Conservation (phyloP, 1,284 basidiomycete genomes). For the Trametes pubescens region DNA sequence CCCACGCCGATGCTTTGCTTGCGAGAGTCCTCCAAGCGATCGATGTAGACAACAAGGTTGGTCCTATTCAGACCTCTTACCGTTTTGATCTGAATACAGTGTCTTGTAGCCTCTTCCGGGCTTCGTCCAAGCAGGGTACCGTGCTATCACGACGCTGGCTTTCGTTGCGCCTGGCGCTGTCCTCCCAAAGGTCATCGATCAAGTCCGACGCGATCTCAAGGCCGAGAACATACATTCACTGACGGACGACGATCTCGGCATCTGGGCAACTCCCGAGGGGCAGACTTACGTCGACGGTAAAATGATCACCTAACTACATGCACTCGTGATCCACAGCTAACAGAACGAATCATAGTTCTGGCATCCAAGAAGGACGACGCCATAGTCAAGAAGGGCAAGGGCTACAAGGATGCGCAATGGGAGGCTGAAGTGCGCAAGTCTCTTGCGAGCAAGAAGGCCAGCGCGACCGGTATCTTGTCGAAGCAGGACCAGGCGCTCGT, state of each 20-base stretch:
- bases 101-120: constrained; percentile 37
- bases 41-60: constrained; percentile 53
- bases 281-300: constrained; percentile 81
- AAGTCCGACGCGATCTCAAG: constrained; percentile 71
- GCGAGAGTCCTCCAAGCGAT: constrained; percentile 57
- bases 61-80: background rate
- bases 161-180: constrained; percentile 80
- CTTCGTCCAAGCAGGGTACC: constrained; percentile 73
- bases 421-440: constrained; percentile 91
- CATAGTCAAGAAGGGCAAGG: constrained; percentile 80
- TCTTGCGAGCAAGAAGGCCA: constrained; percentile 75
- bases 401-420: constrained; percentile 90
- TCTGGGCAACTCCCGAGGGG: constrained; percentile 88
- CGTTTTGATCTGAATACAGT: background rate
- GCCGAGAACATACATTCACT: constrained; percentile 65
- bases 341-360: constrained; percentile 58
- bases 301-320: constrained; percentile 28
- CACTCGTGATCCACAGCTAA: constrained; percentile 1
- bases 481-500: constrained; percentile 87
- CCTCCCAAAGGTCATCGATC: constrained; percentile 74
- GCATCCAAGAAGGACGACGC: constrained; percentile 62
- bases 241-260: constrained; percentile 77
- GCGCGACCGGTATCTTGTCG: constrained; percentile 63
- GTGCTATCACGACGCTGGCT: constrained; percentile 78
- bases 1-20: constrained; percentile 59